Evolutionary conservation across 805 yeast species (phyloP), one percentile per base, ranked within the genome.

Genomic region (Candida sonorensis): DNA sequence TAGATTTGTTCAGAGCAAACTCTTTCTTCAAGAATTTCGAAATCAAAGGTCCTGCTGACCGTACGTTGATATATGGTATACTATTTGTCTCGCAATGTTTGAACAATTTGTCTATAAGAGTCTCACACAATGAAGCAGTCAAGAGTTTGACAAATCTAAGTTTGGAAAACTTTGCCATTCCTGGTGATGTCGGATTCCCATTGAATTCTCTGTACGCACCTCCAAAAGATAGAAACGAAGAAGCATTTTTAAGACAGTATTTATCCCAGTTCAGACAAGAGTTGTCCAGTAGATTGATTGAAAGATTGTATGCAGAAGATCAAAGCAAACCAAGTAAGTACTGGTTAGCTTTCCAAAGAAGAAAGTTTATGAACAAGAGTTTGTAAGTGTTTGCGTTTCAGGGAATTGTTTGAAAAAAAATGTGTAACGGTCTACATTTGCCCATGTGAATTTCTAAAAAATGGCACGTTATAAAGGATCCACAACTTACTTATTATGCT

Each of bases 21-120:
- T 83, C 96, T 10, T 90, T 92, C 62, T 92, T 92, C 73, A 82
- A 84, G 56, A 92, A 92, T 67, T 92, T 92, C 57, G 98, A 92
- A 62, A 88, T 92, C 64, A 86, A 86, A 57, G 95, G 96, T 10
- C 83, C 94, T 15, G 81, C 96, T 4, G 99, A 92, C 57, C 72
- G 99, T 45, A 72, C 90, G 9, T 66, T 92, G 38, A 88, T 94
- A 47, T 92, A 92, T 57, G 99, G 98, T 14, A 92, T 92, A 34
- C 64, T 92, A 38, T 92, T 75, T 56, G 76, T 85, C 22, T 83
- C 94, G 30, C 94, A 86, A 51, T 85, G 96, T 59, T 66, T 92
- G 37, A 67, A 78, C 24, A 69, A 75, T 37, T 62, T 92, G 41
- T 67, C 58, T 33, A 54, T 67, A 27, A 51, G 65, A 15, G 66